Base-by-base conservation (phyloP, 768 basidiomycete species). In the Chiua virens region DNA sequence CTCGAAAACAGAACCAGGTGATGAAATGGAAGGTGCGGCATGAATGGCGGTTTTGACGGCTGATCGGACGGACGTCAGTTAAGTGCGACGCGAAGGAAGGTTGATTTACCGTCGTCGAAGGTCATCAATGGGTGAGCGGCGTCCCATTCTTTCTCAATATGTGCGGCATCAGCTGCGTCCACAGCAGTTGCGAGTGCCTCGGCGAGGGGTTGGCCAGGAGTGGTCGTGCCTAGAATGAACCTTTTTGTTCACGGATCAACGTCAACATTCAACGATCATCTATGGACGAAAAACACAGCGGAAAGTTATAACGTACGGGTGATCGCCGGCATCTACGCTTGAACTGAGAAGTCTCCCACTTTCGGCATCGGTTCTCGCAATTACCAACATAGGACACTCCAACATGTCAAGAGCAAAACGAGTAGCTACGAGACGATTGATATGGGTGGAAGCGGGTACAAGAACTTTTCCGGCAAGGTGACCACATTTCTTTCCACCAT, bases 401-500 rank as follows among this genome's bases (percentile, higher is more conserved):
- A 97, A 77, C 52, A 98, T 76, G 68, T 98, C 95, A 52, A 92
- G 80, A 73, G 96, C 92, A 74, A 95, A 92, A 18, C 93, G 85
- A 25, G 92, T 79, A 11, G 94, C 82, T 55, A 92, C 75, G 45
- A 98, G 82, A 23, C 95, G 84, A 20, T 89, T 87, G 54, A 91
- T 75, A 62, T 95, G 93, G 14, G 91, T 87, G 17, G 88, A 88
- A 10, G 89, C 84, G 13, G 95, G 95, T 3, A 97, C 94, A 49
- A 98, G 79, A 22, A 96, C 92, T 70, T 97, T 96, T 46, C 93
- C 93, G 14, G 86, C 87, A 62, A 94, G 76, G 74, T 94, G 92
- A 23, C 92, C 91, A 66, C 92, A 92, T 81, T 97, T 95, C 75
- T 97, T 97, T 23, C 91, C 91, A 27, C 95, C 95, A 56, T 95